Conservation (phyloP, 805 yeast genomes). For the Yarrowia sp. region DNA sequence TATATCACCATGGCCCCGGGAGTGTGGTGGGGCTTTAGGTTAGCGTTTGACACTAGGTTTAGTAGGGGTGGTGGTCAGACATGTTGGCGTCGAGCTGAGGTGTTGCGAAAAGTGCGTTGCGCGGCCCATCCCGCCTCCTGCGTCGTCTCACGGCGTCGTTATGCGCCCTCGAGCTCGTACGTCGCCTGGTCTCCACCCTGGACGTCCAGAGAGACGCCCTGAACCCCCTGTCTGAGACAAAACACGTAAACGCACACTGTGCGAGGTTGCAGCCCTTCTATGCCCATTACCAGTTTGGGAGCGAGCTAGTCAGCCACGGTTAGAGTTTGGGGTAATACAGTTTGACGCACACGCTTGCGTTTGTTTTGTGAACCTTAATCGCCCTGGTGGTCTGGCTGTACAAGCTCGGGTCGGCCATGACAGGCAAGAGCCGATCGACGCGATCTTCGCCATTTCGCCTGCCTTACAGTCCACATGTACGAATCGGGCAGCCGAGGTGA, state of each 20-base stretch:
- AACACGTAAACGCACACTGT: slow-evolving; percentile 1
- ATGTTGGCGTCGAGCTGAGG: too few relatives aligned
- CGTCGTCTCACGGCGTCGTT: too few relatives aligned
- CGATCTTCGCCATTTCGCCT: not conserved
- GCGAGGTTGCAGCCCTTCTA: not conserved
- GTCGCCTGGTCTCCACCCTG: too few relatives aligned
- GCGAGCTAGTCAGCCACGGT: slow-evolving; percentile 13
- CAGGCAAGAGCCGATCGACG: not conserved
- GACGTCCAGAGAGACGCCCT: too few relatives aligned
- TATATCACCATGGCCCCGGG: not conserved
- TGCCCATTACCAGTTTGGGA: slow-evolving; percentile 15
- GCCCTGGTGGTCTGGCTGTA: not conserved
- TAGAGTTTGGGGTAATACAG: not conserved
- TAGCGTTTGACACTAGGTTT: not conserved
- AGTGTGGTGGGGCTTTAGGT: not conserved
- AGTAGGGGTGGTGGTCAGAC: slow-evolving; percentile 15
- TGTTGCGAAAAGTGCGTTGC: too few relatives aligned
- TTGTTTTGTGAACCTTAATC: not conserved
- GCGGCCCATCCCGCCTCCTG: too few relatives aligned
- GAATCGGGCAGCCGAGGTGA: not conserved
- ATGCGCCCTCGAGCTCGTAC: too few relatives aligned
- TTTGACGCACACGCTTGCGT: not conserved
- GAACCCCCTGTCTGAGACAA: slow-evolving; percentile 18
- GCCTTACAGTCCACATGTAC: not conserved
- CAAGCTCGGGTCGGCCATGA: not conserved